Conservation (phyloP, 2,329 filamentous ascomycete genomes). For the Aphanoascus verrucosus region DNA sequence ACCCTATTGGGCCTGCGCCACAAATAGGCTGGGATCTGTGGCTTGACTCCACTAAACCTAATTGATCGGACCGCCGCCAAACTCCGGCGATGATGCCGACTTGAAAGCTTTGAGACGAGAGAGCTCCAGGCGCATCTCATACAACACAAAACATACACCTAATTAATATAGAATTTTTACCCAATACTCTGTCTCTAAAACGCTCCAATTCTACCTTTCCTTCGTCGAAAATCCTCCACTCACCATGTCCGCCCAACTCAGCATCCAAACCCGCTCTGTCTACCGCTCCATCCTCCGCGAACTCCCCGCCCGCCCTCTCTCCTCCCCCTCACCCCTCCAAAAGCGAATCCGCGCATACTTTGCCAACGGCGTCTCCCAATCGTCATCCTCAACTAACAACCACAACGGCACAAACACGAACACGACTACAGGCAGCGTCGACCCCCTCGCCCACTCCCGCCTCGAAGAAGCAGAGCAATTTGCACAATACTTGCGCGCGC, state of each 20-base stretch:
- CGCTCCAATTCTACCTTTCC: background rate
- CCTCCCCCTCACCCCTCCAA: slow-evolving; percentile 59
- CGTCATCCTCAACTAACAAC: no score
- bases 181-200: background rate
- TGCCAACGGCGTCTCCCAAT: slow-evolving; percentile 27
- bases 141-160: no score
- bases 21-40: no score
- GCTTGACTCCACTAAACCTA: no score
- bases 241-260: slow-evolving; percentile 16
- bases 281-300: slow-evolving; percentile 86
- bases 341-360: slow-evolving; percentile 57
- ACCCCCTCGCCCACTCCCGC: slow-evolving; percentile 24
- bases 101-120: background rate
- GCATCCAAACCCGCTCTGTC: slow-evolving; percentile 53
- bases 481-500: slow-evolving; percentile 69
- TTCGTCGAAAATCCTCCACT: background rate
- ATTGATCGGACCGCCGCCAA: no score
- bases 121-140: background rate
- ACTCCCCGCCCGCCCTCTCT: slow-evolving; percentile 59
- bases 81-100: no score
- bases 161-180: no score
- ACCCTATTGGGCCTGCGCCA: no score
- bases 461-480: slow-evolving; percentile 61
- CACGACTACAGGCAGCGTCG: slow-evolving; percentile 21
- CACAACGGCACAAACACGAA: slow-evolving; percentile 9